These are phyloP conservation scores for Exophiala sideris DNA, from an alignment of 2,329 filamentous ascomycete species.

Conservation along the genomic window DNA sequence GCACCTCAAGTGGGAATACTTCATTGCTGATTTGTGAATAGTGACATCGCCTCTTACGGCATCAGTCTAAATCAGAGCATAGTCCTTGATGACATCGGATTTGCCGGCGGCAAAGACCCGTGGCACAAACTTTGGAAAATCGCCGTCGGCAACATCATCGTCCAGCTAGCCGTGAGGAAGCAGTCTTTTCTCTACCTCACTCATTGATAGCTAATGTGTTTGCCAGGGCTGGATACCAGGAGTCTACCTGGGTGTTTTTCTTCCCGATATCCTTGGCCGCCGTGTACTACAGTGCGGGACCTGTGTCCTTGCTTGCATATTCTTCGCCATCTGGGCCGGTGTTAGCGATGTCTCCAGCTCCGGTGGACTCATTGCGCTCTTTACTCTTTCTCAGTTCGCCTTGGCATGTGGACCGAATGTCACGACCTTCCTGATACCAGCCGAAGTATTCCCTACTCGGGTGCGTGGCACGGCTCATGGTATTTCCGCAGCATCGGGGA, in stretches of 20 bases:
- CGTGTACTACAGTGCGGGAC: slow-evolving; percentile 30
- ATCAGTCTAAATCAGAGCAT: slow-evolving; percentile 35
- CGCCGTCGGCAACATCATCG: slow-evolving; percentile 34
- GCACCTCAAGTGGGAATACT: no score
- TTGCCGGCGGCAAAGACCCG: slow-evolving; percentile 30
- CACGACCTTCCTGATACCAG: slow-evolving; percentile 57
- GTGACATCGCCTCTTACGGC: slow-evolving; percentile 35
- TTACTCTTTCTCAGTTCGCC: slow-evolving; percentile 31
- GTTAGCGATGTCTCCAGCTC: no score
- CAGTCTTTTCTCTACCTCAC: no score
- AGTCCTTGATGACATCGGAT: slow-evolving; percentile 33
- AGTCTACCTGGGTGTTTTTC: no score
- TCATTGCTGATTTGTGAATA: background rate
- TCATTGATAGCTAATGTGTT: no score
- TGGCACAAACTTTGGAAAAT: slow-evolving; percentile 34
- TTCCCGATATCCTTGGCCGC: slow-evolving; percentile 10
- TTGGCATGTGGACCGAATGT: slow-evolving; percentile 53
- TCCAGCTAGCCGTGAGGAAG: slow-evolving; percentile 5
- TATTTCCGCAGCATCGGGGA: slow-evolving; percentile 55
- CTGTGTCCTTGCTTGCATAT: no score
- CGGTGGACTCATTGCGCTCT: no score
- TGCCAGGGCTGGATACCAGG: no score
- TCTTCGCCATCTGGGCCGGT: no score
- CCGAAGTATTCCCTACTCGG: slow-evolving; percentile 56
- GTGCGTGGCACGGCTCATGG: slow-evolving; percentile 58